Base-by-base conservation (phyloP, 1,139 yeast species). In the Magnusiomyces ingens region DNA sequence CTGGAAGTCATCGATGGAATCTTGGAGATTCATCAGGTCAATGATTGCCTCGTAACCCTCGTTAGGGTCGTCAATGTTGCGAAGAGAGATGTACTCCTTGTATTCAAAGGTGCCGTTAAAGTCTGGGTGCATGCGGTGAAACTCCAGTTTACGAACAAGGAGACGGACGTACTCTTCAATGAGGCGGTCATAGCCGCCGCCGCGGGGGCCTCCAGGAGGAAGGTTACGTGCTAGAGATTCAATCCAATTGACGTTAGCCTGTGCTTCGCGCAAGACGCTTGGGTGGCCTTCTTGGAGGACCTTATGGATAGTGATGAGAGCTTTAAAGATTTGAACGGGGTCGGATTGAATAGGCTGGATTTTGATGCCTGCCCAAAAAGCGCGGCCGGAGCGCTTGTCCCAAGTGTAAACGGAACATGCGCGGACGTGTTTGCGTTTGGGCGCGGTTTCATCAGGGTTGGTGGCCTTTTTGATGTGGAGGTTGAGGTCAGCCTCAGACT, bases 221-320 rank as follows among this genome's bases (percentile, higher is more conserved):
- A 57, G 53, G 42, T 51, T 55, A 35, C 67, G 56, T 13, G 63
- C 61, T 44, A 67, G 55, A 4, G 71, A 64, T 52, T 79, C 79
- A 38, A 84, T 72, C 86, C 87, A 84, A 50, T 76, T 77, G 52
- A 76, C 69, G 66, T 90, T 90, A 58, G 83, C 77, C 65, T 83
- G 87, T 1, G 90, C 97, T 63, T 90, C 97, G 54, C 81, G 79
- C 63, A 93, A 74, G 10, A 89, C 83, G 44, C 88, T 79, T 15
- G 93, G 91, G 66, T 93, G 98, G 10, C 99, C 99, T 68, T 93
- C 99, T 68, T 93, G 98, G 21, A 91, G 73, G n/a, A 93, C 95
- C 67, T 91, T 91, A 66, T 93, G 98, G 52, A 90, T 79, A 63
- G 88, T 79, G 55, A 91, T 87, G 65, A 93, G 74, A n/a, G 95